These are phyloP conservation scores for Penicillium aurantiogriseum DNA, from an alignment of 2,329 filamentous ascomycete genomes.

Conservation along the genomic window DNA sequence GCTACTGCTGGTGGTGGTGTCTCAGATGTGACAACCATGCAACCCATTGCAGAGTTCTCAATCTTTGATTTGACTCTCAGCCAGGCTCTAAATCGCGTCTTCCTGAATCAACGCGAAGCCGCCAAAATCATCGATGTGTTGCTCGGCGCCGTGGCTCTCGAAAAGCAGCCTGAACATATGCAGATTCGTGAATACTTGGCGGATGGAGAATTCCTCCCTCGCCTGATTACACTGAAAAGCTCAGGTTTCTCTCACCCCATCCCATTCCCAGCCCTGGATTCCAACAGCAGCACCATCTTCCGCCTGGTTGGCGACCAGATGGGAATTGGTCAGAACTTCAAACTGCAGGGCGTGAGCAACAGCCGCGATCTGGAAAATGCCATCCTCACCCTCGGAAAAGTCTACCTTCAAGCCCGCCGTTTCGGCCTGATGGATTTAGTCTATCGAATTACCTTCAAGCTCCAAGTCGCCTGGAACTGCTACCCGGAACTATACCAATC, in stretches of 20 bases:
- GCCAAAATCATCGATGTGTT: slow-evolving; percentile 1
- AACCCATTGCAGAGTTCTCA: not conserved
- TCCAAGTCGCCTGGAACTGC: slow-evolving; percentile 24
- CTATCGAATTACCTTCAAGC: slow-evolving; percentile 12
- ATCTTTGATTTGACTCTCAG: slow-evolving; percentile 4
- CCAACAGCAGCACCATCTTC: not conserved
- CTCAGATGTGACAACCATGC: not conserved
- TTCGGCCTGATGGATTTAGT: slow-evolving; percentile 12
- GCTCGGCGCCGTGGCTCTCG: not conserved
- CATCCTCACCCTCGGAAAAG: slow-evolving; percentile 12
- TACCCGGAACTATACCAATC: slow-evolving; percentile 17
- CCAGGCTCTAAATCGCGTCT: not conserved
- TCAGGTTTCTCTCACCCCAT: not conserved
- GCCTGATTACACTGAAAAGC: slow-evolving; percentile 4
- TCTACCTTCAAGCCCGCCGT: slow-evolving; percentile 13
- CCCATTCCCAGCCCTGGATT: not conserved
- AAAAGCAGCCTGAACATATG: not conserved
- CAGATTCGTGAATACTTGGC: slow-evolving; percentile 9
- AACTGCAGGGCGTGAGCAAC: slow-evolving; percentile 3
- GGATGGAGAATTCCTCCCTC: slow-evolving; percentile 8
- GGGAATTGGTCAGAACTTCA: not conserved
- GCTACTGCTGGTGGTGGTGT: not conserved
- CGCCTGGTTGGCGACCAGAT: slow-evolving; percentile 11
- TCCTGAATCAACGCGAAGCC: not conserved
- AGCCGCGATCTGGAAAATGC: slow-evolving; percentile 4